These are phyloP conservation scores for Monoraphidium neglectum DNA, from an alignment of 139 green algal genomes.

Conservation along the genomic window DNA sequence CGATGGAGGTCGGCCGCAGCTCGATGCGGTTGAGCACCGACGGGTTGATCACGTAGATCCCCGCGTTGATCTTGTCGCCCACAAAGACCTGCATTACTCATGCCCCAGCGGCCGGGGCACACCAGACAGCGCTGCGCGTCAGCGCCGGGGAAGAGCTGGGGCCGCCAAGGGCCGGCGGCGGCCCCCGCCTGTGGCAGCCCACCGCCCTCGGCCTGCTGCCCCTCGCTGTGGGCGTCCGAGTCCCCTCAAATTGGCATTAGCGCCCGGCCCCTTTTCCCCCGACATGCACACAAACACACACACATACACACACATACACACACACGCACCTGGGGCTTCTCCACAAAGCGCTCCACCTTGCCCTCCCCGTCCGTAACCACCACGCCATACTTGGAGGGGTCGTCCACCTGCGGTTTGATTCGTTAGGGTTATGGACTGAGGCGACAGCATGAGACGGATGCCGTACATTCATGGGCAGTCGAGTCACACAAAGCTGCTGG, in stretches of 20 bases:
- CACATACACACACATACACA: background rate
- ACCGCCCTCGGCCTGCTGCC: too few relatives aligned
- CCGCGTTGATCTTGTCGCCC: constrained; percentile 99
- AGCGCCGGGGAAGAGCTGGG: background rate
- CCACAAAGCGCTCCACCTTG: constrained; percentile 93
- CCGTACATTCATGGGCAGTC: too few relatives aligned
- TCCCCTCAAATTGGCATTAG: background rate
- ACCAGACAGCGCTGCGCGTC: background rate
- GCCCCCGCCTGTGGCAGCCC: too few relatives aligned
- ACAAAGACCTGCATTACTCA: constrained; percentile 90
- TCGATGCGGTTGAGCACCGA: constrained; percentile 92
- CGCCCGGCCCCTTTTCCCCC: background rate
- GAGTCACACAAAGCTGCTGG: background rate
- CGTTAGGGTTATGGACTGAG: too few relatives aligned
- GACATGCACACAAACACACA: too few relatives aligned
- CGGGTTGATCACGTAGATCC: constrained; percentile 92
- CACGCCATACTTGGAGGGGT: constrained; percentile 97
- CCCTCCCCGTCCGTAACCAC: constrained; percentile 88
- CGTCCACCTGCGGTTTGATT: constrained; percentile 67
- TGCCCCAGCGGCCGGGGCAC: too few relatives aligned
- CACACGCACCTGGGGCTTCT: constrained; percentile 83
- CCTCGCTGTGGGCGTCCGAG: too few relatives aligned
- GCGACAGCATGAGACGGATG: too few relatives aligned
- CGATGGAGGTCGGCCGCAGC: constrained; percentile 91
- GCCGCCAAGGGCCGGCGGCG: too few relatives aligned